Percentiles rank a stretch among this genome's conserved stretches.
Conservation (phyloP, 257 asterid genomes). For the Nicotiana tabacum region DNA sequence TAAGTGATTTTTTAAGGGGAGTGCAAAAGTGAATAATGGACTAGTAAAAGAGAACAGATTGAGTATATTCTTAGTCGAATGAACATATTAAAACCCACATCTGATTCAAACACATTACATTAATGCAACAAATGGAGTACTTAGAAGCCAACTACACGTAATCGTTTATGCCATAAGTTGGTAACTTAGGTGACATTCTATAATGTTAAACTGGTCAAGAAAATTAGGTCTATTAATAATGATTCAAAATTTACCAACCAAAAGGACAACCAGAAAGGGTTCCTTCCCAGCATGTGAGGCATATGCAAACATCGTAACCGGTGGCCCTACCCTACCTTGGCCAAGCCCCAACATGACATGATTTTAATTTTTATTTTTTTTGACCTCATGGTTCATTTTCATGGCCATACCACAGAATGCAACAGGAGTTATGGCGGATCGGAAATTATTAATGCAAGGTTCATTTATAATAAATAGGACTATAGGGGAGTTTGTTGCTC, state of each 20-base stretch:
- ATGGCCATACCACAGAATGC: background rate
- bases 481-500: conserved; percentile 12
- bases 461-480: conserved; percentile 8
- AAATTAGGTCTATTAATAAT: background rate
- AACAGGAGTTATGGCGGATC: background rate
- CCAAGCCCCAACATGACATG: background rate
- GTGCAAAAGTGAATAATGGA: too few species aligned
- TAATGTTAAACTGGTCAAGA: background rate
- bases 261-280: background rate
- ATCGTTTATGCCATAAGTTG: background rate
- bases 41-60: too few species aligned
- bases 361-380: background rate
- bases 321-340: background rate
- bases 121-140: background rate
- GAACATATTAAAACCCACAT: background rate
- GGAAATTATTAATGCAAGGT: background rate
- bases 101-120: background rate
- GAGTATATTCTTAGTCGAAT: background rate
- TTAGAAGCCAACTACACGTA: background rate
- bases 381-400: background rate
- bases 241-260: background rate
- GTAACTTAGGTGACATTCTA: background rate
- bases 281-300: conserved; percentile 12
- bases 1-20: too few species aligned
- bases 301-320: conserved; percentile 18